Percentiles rank a stretch among this genome's conserved stretches.
Evolutionary conservation across 805 yeast species (phyloP).

Genomic region (Suhomyces pyralidae): DNA sequence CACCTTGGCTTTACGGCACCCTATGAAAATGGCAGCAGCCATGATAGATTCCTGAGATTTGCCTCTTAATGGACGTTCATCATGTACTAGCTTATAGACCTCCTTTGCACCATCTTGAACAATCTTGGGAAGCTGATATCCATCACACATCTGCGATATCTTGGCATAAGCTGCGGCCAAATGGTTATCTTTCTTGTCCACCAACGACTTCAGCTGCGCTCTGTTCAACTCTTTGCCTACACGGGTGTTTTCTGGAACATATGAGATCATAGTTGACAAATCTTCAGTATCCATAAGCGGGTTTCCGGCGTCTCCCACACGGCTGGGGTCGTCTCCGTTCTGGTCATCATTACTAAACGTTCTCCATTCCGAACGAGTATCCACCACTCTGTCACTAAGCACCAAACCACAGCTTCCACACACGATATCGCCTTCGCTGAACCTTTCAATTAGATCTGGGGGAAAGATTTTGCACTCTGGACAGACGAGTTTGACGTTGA

Average conservation of each 20-base stretch:
- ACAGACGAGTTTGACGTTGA: constrained; percentile 85
- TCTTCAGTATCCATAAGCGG: constrained; percentile 90
- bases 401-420: constrained; percentile 97
- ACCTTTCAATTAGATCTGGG: constrained; percentile 91
- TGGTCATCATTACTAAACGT: constrained; percentile 97
- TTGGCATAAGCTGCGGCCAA: constrained; percentile 85
- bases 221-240: constrained; percentile 87
- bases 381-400: constrained; percentile 86
- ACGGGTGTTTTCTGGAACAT: constrained; percentile 79
- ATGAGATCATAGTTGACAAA: constrained; percentile 87
- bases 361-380: constrained; percentile 97
- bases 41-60: constrained; percentile 90
- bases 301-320: constrained; percentile 97
- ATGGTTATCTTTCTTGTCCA: constrained; percentile 85
- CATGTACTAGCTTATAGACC: constrained; percentile 87
- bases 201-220: constrained; percentile 81
- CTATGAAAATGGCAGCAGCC: constrained; percentile 94
- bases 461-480: constrained; percentile 97
- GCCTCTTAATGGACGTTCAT: constrained; percentile 81
- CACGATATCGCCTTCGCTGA: constrained; percentile 97
- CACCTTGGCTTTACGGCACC: constrained; percentile 90
- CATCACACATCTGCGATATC: constrained; percentile 95
- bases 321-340: constrained; percentile 96
- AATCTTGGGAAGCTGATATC: constrained; percentile 88
- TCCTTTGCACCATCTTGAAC: constrained; percentile 98